Conservation (phyloP, 2,329 filamentous ascomycete genomes). For the Aspergillus pseudoterreus region DNA sequence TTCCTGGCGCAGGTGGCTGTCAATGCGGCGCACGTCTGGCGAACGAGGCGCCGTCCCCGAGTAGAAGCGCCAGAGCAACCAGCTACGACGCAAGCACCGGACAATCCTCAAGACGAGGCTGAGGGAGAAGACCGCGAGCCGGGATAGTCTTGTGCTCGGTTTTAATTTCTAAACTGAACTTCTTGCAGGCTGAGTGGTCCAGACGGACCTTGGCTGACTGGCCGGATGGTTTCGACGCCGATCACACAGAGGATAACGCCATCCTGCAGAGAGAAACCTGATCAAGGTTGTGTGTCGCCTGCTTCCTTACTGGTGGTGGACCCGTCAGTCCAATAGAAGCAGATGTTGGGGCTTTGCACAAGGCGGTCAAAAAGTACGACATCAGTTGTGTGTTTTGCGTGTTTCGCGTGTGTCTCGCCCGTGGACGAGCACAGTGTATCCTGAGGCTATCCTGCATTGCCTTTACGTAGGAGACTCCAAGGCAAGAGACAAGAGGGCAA, state of each 20-base stretch:
- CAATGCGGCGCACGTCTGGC: constrained; percentile 26
- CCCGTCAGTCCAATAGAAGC: not conserved
- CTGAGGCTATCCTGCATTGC: too few species aligned
- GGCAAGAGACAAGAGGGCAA: too few species aligned
- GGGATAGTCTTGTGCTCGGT: not conserved
- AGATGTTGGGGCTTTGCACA: not conserved
- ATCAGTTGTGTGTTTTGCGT: not conserved
- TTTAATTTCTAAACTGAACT: not conserved
- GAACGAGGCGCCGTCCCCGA: constrained; percentile 18
- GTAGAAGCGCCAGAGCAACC: constrained; percentile 2
- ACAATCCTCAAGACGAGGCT: constrained; percentile 9
- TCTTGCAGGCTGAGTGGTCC: not conserved
- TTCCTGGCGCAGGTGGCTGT: constrained; percentile 28
- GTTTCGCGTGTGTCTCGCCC: too few species aligned
- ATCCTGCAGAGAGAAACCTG: not conserved
- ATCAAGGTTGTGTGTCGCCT: not conserved
- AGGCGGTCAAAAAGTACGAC: constrained; percentile 1
- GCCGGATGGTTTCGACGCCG: not conserved
- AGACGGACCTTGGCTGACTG: not conserved
- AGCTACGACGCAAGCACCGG: constrained; percentile 1
- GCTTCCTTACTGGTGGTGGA: constrained; percentile 1
- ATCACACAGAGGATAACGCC: not conserved
- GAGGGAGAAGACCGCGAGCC: constrained; percentile 7
- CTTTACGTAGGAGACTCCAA: not conserved
- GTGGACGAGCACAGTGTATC: not conserved